A percentile compares a stretch with the other conserved stretches of the same genome.
These are phyloP conservation scores for Lactarius sanguifluus DNA, from an alignment of 768 basidiomycete genomes.

Conservation along the genomic window DNA sequence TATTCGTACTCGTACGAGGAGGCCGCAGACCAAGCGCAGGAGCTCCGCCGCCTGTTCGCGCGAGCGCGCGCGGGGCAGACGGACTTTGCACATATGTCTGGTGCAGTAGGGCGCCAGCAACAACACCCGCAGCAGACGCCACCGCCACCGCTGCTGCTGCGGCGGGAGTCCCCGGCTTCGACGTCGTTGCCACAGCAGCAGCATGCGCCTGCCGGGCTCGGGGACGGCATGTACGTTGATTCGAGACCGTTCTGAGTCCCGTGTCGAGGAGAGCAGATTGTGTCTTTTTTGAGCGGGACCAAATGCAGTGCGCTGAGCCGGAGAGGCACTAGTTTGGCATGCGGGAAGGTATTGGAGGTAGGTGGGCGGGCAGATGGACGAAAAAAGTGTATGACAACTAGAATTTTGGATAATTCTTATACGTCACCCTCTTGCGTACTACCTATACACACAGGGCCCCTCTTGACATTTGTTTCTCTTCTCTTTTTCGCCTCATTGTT, in stretches of 20 bases:
- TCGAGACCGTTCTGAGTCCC: constrained; percentile 16
- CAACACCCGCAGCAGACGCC: constrained; percentile 13
- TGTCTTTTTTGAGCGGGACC: not conserved
- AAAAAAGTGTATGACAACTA: not conserved
- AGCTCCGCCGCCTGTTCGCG: constrained; percentile 55
- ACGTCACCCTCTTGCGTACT: not conserved
- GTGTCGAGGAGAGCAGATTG: no score
- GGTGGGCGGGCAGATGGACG: not conserved
- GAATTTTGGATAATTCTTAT: constrained; percentile 5
- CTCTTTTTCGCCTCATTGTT: not conserved
- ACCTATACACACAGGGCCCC: not conserved
- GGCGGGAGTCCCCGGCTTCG: not conserved
- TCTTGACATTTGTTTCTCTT: not conserved
- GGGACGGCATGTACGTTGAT: constrained; percentile 27
- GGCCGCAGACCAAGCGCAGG: constrained; percentile 71
- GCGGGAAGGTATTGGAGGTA: not conserved
- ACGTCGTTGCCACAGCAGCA: not conserved
- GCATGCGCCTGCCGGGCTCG: constrained; percentile 6
- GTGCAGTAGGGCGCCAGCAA: constrained; percentile 34
- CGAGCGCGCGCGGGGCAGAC: constrained; percentile 42
- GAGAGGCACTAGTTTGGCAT: not conserved
- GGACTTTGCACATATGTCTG: constrained; percentile 45
- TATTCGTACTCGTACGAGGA: constrained; percentile 89
- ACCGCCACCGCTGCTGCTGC: not conserved
- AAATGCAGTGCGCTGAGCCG: not conserved